These are phyloP conservation scores for Huntiella abstrusa DNA, from an alignment of 2,329 filamentous ascomycete species.

Conservation along the genomic window DNA sequence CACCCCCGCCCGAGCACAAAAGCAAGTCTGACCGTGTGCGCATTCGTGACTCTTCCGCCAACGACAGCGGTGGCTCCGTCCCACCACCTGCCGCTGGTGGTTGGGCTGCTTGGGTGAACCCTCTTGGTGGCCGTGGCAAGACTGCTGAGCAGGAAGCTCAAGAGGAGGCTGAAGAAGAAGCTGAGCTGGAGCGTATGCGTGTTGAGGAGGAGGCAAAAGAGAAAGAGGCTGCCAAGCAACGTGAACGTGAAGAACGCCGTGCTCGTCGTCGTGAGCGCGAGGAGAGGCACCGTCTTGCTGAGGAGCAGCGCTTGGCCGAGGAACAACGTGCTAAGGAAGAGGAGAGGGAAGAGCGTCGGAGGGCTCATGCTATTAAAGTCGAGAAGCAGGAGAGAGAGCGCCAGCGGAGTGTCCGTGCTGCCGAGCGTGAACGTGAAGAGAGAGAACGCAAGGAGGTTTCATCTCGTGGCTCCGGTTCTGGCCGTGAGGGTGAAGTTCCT, in stretches of 20 bases:
- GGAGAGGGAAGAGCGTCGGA: constrained; percentile 4
- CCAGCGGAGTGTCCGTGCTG: constrained; percentile 1
- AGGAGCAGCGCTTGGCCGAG: constrained; percentile 1
- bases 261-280: constrained; percentile 3
- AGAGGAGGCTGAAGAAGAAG: constrained; percentile 23
- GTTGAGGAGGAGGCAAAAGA: constrained; percentile 40
- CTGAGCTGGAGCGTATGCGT: constrained; percentile 20
- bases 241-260: constrained; percentile 7
- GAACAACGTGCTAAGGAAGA: constrained; percentile 7
- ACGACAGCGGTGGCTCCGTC: constrained; percentile 3
- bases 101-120: constrained; percentile 38
- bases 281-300: constrained; percentile 27
- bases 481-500: constrained; percentile 23
- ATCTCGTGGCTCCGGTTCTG: constrained; percentile 11
- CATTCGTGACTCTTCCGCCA: constrained; percentile 42
- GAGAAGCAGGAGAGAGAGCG: constrained; percentile 9
- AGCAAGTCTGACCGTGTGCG: constrained; percentile 60
- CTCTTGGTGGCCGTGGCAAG: constrained; percentile 18
- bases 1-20: constrained; percentile 35
- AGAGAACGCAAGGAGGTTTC: constrained; percentile 18
- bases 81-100: constrained; percentile 38
- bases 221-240: constrained; percentile 2
- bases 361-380: background rate
- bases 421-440: constrained; percentile 47
- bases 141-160: constrained; percentile 18